Evolutionary conservation across 345 rosid genomes (phyloP), one percentile per base, ranked within the genome.

Genomic region (Syzygium aqueum): DNA sequence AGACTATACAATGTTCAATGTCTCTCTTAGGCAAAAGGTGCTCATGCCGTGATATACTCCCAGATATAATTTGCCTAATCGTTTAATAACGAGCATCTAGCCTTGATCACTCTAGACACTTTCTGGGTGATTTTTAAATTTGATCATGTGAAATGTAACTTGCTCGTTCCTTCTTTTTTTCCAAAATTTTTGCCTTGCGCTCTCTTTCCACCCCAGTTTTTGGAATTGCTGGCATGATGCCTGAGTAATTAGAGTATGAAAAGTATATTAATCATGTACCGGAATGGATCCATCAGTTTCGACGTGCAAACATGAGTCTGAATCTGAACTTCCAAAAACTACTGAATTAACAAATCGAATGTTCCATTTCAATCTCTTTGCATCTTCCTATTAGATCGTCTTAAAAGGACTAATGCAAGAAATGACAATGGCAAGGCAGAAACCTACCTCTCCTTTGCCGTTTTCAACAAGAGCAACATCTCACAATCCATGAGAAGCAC

Each of bases 401-500:
- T 23, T 0, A 1, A 56, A 78, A 78, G n/a, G 1, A 51, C 27
- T 46, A 80, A 80, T 11, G 43, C n/a, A 28, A 40, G 37, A 40
- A 57, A 85, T 21, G 53, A 84, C 1, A 33, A 87, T 40, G 28
- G 21, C n/a, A 16, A 19, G 53, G 46, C 37, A 52, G 46, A 51
- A 57, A 83, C 9, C 33, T 87, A 95, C 98, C 98, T 96, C 92
- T 87, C 87, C 87, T 9, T 89, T 85, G 11, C 91, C 84, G 73
- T 93, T 95, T n/a, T 94, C 50, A 77, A 96, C 90, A 84, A 96
- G 91, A 37, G 95, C 95, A 85, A 95, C 95, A 12, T 95, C 86
- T 59, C 95, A 94, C 3, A 94, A 93, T 50, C 95, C 87, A 89
- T 96, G 99, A 28, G 98, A 92, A 85, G 99, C 83, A 85, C 46